Percentiles rank a stretch among this genome's conserved stretches.
These are phyloP conservation scores for Ogataea thermomethanolica DNA, from an alignment of 805 yeast species.

Conservation along the genomic window DNA sequence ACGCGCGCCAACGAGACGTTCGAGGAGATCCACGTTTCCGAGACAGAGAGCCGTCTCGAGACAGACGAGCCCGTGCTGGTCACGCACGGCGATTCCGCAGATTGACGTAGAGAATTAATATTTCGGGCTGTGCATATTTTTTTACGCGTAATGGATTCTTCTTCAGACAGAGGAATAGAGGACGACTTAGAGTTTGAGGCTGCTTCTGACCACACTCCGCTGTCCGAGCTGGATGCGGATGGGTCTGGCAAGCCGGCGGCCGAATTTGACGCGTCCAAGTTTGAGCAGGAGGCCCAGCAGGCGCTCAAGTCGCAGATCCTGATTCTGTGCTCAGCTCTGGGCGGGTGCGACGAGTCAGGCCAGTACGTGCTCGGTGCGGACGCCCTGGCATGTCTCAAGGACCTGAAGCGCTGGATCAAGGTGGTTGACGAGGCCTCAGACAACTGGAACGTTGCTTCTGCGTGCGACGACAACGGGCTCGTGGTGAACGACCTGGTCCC, in stretches of 20 bases:
- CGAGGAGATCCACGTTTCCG: conserved; percentile 24
- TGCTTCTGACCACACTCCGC: conserved; percentile 10
- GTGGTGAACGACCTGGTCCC: conserved; percentile 70
- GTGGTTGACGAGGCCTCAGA: conserved; percentile 72
- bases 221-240: conserved; percentile 16
- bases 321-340: conserved; percentile 81
- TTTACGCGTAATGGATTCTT: conserved; percentile 11
- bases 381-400: conserved; percentile 81
- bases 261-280: conserved; percentile 7
- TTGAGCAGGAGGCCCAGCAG: conserved; percentile 25
- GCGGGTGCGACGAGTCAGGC: conserved; percentile 73
- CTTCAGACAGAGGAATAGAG: conserved; percentile 24
- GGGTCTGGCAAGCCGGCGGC: conserved; percentile 2
- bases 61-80: conserved; percentile 22
- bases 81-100: conserved; percentile 10
- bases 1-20: conserved; percentile 24
- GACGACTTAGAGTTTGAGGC: conserved; percentile 23
- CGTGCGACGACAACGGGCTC: conserved; percentile 76
- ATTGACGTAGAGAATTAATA: background rate
- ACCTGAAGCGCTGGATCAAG: conserved; percentile 83
- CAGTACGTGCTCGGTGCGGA: conserved; percentile 81
- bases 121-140: conserved; percentile 5
- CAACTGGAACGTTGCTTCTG: conserved; percentile 79
- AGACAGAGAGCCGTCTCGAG: conserved; percentile 13
- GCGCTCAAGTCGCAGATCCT: conserved; percentile 70